Conservation (phyloP, 768 basidiomycete genomes). For the Phylloporus scabripes region DNA sequence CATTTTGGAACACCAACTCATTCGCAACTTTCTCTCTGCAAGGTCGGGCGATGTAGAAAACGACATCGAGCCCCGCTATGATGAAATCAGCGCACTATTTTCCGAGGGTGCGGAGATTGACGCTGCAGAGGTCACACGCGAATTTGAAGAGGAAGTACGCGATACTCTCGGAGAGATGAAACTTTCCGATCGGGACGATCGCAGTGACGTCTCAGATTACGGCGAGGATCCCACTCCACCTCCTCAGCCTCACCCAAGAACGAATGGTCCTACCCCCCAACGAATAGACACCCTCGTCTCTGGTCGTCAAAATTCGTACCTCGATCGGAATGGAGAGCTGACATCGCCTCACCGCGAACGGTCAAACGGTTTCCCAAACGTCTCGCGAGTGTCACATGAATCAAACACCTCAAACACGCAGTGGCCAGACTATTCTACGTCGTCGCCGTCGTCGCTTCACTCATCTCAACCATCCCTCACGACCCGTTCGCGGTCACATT, state of each 20-base stretch:
- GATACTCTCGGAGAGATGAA: conserved; percentile 46
- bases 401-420: conserved; percentile 26
- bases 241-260: conserved; percentile 38
- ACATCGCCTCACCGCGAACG: conserved; percentile 34
- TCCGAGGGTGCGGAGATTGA: conserved; percentile 31
- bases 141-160: conserved; percentile 41
- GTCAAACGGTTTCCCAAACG: conserved; percentile 13
- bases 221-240: conserved; percentile 41
- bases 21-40: conserved; percentile 77
- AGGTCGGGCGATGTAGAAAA: conserved; percentile 84
- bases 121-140: conserved; percentile 33
- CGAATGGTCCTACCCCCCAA: conserved; percentile 33
- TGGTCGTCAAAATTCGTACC: conserved; percentile 30
- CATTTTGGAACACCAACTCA: conserved; percentile 72
- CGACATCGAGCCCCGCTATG: conserved; percentile 52
- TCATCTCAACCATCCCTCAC: conserved; percentile 51
- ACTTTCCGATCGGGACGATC: conserved; percentile 42
- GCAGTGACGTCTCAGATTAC: conserved; percentile 63
- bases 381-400: conserved; percentile 26
- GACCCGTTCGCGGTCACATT: conserved; percentile 53
- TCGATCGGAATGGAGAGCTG: conserved; percentile 28
- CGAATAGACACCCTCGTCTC: conserved; percentile 48
- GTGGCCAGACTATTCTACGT: conserved; percentile 28
- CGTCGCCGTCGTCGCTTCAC: conserved; percentile 45
- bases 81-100: conserved; percentile 55